Percentiles rank a stretch among this genome's conserved stretches.
Evolutionary conservation across 2,329 filamentous ascomycete species (phyloP).

Genomic region (Sporothrix mexicana): DNA sequence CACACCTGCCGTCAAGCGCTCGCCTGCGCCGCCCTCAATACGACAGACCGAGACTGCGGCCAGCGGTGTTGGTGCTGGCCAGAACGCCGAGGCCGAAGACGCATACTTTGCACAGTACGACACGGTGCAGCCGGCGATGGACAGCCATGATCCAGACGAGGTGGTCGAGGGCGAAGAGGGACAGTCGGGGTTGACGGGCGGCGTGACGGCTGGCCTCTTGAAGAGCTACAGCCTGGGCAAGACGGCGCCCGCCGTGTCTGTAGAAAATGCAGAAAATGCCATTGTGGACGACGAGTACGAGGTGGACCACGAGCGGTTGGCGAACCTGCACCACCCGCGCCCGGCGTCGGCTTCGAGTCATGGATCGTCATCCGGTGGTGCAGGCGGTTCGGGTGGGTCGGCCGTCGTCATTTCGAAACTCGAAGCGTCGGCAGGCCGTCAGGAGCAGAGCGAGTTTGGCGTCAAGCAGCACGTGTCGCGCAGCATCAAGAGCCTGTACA

Average conservation of each 20-base stretch:
- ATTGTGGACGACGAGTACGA: conserved; percentile 42
- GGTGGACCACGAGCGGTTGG: conserved; percentile 49
- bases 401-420: conserved; percentile 66
- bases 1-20: conserved; percentile 66
- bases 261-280: background rate
- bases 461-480: conserved; percentile 81
- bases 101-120: conserved; percentile 80
- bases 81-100: conserved; percentile 60
- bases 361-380: conserved; percentile 54
- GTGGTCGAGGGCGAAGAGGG: conserved; percentile 45
- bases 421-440: conserved; percentile 60
- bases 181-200: conserved; percentile 42
- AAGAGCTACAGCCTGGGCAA: background rate
- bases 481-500: conserved; percentile 76
- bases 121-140: conserved; percentile 78
- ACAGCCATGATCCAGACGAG: conserved; percentile 81
- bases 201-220: background rate
- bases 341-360: conserved; percentile 64
- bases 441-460: conserved; percentile 70
- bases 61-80: conserved; percentile 36
- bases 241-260: conserved; percentile 26
- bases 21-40: conserved; percentile 60
- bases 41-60: conserved; percentile 31
- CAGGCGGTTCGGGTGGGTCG: conserved; percentile 52
- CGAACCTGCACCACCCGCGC: conserved; percentile 59